A percentile compares a stretch with the other conserved stretches of the same genome.
phyloP scores from a whole-genome alignment of 2,329 filamentous ascomycete species.

The Myriosclerotinia duriaeana region DNA sequence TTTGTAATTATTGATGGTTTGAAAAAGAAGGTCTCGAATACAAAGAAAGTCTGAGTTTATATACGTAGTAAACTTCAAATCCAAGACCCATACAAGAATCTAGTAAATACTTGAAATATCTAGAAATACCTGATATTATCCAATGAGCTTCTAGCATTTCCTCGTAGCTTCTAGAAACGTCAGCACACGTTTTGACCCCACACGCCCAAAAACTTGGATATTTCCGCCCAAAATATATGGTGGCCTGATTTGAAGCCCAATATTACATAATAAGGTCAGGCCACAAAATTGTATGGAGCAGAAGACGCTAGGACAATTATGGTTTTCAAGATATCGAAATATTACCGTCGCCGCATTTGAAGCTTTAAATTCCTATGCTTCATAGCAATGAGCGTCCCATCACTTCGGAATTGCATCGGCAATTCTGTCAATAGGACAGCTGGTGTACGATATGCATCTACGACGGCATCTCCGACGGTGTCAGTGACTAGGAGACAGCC shows the following conservation, averaged over 20 bases:
- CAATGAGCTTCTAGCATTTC: slow-evolving; percentile 2
- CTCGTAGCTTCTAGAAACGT: slow-evolving; percentile 22
- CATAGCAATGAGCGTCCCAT: slow-evolving; percentile 30
- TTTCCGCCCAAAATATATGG: background rate
- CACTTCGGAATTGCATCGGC: slow-evolving; percentile 23
- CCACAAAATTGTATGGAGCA: background rate
- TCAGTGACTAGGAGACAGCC: slow-evolving; percentile 12
- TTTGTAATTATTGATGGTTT: slow-evolving; percentile 11
- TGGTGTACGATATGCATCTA: slow-evolving; percentile 27
- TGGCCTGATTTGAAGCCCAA: slow-evolving; percentile 12
- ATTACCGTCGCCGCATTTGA: background rate
- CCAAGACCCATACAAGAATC: slow-evolving; percentile 13
- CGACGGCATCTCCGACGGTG: background rate
- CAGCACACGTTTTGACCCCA: slow-evolving; percentile 7
- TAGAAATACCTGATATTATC: slow-evolving; percentile 4
- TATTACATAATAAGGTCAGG: slow-evolving; percentile 4
- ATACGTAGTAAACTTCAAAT: background rate
- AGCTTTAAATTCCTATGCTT: slow-evolving; percentile 15
- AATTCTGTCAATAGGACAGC: slow-evolving; percentile 1
- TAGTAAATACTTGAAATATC: slow-evolving; percentile 18
- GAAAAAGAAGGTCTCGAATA: background rate
- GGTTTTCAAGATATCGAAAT: slow-evolving; percentile 25
- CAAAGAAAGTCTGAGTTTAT: slow-evolving; percentile 12
- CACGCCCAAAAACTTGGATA: slow-evolving; percentile 12
- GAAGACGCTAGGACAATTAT: slow-evolving; percentile 23